These are phyloP conservation scores for Fusarium euwallaceae DNA, from an alignment of 2,329 filamentous ascomycete species.

Conservation along the genomic window DNA sequence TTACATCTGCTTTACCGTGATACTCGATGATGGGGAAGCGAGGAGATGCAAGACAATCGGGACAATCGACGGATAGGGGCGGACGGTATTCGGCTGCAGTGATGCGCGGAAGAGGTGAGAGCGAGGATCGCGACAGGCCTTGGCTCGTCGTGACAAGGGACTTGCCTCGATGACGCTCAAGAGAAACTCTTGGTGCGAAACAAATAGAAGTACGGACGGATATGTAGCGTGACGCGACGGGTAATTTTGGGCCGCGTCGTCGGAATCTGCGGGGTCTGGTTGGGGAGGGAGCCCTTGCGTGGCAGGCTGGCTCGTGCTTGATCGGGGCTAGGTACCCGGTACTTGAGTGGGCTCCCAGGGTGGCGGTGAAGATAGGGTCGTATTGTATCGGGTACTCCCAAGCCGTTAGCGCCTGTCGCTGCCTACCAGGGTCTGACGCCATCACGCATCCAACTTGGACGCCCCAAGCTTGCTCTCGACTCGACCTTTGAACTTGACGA, in stretches of 20 bases:
- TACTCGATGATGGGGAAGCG: constrained; percentile 12
- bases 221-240: constrained; percentile 34
- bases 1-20: constrained; percentile 39
- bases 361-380: not conserved
- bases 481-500: constrained; percentile 38
- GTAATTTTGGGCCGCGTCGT: constrained; percentile 37
- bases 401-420: constrained; percentile 26
- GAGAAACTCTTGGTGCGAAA: constrained; percentile 19
- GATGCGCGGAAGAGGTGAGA: not conserved
- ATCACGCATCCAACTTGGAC: constrained; percentile 41
- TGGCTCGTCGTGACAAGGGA: not conserved
- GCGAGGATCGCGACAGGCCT: not conserved
- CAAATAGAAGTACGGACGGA: constrained; percentile 9
- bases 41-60: constrained; percentile 5
- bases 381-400: constrained; percentile 36
- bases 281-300: constrained; percentile 10
- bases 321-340: constrained; percentile 29
- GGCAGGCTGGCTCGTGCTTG: constrained; percentile 36
- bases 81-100: constrained; percentile 3
- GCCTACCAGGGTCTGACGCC: constrained; percentile 45
- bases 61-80: not conserved
- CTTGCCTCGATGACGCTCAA: constrained; percentile 4
- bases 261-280: constrained; percentile 34
- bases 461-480: constrained; percentile 29
- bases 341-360: constrained; percentile 3